A percentile compares a stretch with the other conserved stretches of the same genome.
These are phyloP conservation scores for Glycine soja DNA, from an alignment of 306 rosid species.

Conservation along the genomic window DNA sequence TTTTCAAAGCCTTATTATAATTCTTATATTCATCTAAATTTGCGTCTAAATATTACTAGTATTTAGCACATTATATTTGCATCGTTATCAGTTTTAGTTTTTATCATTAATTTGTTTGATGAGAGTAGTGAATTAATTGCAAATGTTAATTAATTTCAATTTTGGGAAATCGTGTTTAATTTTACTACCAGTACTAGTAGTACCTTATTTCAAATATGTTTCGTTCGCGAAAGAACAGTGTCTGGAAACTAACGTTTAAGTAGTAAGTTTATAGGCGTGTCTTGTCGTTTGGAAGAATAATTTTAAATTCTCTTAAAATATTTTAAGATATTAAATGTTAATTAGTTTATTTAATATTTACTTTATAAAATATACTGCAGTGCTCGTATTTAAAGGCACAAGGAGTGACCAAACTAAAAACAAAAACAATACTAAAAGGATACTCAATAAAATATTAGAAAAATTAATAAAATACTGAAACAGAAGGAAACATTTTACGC, in stretches of 20 bases:
- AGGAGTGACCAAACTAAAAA: no score
- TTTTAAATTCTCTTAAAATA: background rate
- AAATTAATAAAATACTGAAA: no score
- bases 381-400: no score
- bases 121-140: background rate
- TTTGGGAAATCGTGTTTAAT: background rate
- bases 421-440: no score
- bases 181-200: background rate
- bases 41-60: no score
- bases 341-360: no score
- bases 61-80: background rate
- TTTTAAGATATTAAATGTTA: no score
- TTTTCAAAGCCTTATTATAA: background rate
- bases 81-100: slow-evolving; percentile 17
- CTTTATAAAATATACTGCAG: no score
- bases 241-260: background rate
- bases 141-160: background rate
- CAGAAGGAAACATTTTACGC: no score
- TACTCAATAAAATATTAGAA: no score
- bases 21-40: no score
- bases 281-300: background rate
- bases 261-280: background rate
- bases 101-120: background rate
- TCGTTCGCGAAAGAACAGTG: background rate
- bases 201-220: background rate